Conservation (phyloP, 257 asterid genomes). For the Vinca minor region DNA sequence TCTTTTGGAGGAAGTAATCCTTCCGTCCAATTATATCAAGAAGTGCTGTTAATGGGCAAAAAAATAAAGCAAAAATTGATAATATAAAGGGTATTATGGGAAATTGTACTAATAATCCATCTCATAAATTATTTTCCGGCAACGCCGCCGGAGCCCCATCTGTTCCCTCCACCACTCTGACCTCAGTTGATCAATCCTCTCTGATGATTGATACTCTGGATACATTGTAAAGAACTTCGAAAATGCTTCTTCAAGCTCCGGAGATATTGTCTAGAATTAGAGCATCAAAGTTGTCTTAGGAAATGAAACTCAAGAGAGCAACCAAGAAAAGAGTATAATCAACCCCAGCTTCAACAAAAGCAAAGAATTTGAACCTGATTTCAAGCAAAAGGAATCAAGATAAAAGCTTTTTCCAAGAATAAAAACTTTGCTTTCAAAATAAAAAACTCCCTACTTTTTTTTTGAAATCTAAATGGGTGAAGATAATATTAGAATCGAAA, state of each 20-base stretch:
- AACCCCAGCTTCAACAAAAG: slow-evolving; percentile 23
- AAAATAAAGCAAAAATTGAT: no score
- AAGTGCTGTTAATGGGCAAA: no score
- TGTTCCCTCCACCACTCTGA: no score
- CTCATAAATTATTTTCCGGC: no score
- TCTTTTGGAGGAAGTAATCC: no score
- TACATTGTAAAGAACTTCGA: slow-evolving; percentile 85
- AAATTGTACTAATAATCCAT: no score
- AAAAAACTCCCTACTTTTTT: no score
- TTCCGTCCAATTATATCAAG: no score
- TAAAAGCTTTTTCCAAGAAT: slow-evolving; percentile 58
- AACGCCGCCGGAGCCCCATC: no score
- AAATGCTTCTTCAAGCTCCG: slow-evolving; percentile 60
- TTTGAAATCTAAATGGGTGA: no score
- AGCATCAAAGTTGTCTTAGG: slow-evolving; percentile 49
- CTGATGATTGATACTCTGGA: slow-evolving; percentile 75
- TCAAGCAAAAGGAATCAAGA: slow-evolving; percentile 54
- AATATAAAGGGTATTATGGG: no score
- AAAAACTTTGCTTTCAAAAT: slow-evolving; percentile 57
- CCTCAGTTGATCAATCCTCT: slow-evolving; percentile 85
- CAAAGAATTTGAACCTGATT: slow-evolving; percentile 27
- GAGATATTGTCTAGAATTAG: slow-evolving; percentile 83
- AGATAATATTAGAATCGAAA: no score
- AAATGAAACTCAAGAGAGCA: slow-evolving; percentile 26
- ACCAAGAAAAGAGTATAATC: slow-evolving; percentile 21